Evolutionary conservation across 1,284 basidiomycete species (phyloP).

Genomic region (Malassezia obtusa): DNA sequence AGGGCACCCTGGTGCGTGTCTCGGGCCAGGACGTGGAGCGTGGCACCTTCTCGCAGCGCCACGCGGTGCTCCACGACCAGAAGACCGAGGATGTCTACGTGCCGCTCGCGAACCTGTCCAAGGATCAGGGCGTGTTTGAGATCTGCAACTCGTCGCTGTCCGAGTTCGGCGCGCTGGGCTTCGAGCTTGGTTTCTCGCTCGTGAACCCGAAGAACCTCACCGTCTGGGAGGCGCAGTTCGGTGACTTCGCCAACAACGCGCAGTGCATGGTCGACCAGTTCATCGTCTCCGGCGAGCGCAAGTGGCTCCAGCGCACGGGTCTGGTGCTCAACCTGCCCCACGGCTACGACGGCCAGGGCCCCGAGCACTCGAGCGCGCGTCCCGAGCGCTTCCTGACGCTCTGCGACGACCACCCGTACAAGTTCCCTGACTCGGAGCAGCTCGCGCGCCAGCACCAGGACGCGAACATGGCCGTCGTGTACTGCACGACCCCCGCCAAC

Average conservation of each 20-base stretch:
- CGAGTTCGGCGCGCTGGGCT: conserved; percentile 88
- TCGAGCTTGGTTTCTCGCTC: conserved; percentile 96
- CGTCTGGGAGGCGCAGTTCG: conserved; percentile 97
- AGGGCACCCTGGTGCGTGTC: conserved; percentile 86
- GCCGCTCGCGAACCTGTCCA: conserved; percentile 76
- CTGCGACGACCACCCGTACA: conserved; percentile 89
- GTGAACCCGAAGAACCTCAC: conserved; percentile 88
- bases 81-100: conserved; percentile 79
- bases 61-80: conserved; percentile 95
- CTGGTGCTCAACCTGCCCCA: conserved; percentile 78
- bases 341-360: conserved; percentile 97
- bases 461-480: conserved; percentile 98
- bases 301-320: conserved; percentile 93
- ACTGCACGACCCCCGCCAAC: conserved; percentile 60
- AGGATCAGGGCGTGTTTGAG: conserved; percentile 79
- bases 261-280: conserved; percentile 99
- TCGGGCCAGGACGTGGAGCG: conserved; percentile 98
- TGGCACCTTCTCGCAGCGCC: conserved; percentile 98
- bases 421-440: conserved; percentile 80
- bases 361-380: conserved; percentile 92
- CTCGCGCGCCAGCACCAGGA: conserved; percentile 93
- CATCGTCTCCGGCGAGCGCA: conserved; percentile 91
- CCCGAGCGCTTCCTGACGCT: conserved; percentile 95
- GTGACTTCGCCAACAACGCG: conserved; percentile 70
- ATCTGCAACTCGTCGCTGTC: conserved; percentile 96